These are phyloP conservation scores for Miscanthus lutarioriparius DNA, from an alignment of 176 grass and related monocot genomes.

Conservation along the genomic window DNA sequence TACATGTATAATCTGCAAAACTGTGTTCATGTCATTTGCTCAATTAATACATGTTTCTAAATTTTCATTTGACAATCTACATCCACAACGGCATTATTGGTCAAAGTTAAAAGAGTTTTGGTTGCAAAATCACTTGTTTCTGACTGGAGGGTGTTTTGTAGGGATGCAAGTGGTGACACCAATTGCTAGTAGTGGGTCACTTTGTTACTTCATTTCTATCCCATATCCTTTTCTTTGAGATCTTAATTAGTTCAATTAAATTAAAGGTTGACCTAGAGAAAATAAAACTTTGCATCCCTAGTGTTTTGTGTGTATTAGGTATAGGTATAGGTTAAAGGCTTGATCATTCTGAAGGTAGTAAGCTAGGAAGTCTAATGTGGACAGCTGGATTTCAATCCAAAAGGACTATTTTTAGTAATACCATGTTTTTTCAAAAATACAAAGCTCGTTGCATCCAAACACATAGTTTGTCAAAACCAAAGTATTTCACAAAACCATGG, in stretches of 20 bases:
- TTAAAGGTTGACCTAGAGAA: not conserved
- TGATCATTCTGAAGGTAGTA: not conserved
- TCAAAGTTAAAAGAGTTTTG: conserved; percentile 1
- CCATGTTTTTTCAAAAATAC: not conserved
- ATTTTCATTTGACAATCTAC: not conserved
- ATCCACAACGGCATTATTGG: not conserved
- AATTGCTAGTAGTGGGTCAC: not conserved
- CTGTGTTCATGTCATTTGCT: not conserved
- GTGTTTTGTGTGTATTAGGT: not conserved
- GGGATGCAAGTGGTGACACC: not conserved
- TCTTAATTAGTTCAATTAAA: not conserved
- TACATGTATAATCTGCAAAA: not conserved
- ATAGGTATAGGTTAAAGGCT: not conserved
- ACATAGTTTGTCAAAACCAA: not conserved
- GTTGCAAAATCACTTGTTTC: not conserved
- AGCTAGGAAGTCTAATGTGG: not conserved
- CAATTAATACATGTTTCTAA: not conserved
- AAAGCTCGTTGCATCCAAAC: no score
- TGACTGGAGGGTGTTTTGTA: no score
- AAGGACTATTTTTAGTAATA: no score
- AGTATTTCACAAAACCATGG: not conserved
- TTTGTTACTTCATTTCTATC: not conserved
- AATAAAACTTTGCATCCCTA: not conserved
- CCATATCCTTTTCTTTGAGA: not conserved
- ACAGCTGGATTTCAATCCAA: conserved; percentile 16